A percentile compares a stretch with the other conserved stretches of the same genome.
phyloP scores from a whole-genome alignment of 2,329 filamentous ascomycete species.

The Fusarium oxysporum region DNA sequence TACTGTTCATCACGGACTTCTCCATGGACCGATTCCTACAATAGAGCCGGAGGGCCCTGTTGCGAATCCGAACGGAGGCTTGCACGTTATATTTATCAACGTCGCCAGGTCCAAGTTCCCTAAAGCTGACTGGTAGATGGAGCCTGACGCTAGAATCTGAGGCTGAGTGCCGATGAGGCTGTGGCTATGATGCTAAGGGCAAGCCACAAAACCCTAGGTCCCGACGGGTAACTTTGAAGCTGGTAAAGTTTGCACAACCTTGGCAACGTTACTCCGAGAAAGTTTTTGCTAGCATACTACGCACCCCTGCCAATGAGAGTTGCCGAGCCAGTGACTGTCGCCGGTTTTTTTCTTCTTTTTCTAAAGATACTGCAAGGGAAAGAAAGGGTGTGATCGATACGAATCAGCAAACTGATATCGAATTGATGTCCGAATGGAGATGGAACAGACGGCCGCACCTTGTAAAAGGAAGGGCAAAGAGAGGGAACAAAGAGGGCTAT shows the following conservation, averaged over 20 bases:
- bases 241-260: conserved; percentile 25
- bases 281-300: conserved; percentile 14
- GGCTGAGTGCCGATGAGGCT: conserved; percentile 29
- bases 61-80: conserved; percentile 25
- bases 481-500: conserved; percentile 4
- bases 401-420: conserved; percentile 20
- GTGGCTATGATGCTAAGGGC: conserved; percentile 21
- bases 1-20: conserved; percentile 2
- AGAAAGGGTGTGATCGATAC: conserved; percentile 34
- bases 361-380: conserved; percentile 7
- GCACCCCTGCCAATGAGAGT: conserved; percentile 12
- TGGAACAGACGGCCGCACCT: conserved; percentile 13
- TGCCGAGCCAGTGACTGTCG: conserved; percentile 23
- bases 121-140: conserved; percentile 1
- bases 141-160: conserved; percentile 9
- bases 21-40: conserved; percentile 18
- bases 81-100: conserved; percentile 31
- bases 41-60: not conserved
- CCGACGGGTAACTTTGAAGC: conserved; percentile 3
- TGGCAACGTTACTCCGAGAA: conserved; percentile 39
- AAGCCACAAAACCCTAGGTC: conserved; percentile 26
- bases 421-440: conserved; percentile 6
- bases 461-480: conserved; percentile 16
- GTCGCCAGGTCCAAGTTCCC: not conserved
- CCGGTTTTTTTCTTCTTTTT: not conserved